A percentile compares a stretch with the other conserved stretches of the same genome.
phyloP scores from a whole-genome alignment of 768 basidiomycete species.

The Calvatia gigantea region DNA sequence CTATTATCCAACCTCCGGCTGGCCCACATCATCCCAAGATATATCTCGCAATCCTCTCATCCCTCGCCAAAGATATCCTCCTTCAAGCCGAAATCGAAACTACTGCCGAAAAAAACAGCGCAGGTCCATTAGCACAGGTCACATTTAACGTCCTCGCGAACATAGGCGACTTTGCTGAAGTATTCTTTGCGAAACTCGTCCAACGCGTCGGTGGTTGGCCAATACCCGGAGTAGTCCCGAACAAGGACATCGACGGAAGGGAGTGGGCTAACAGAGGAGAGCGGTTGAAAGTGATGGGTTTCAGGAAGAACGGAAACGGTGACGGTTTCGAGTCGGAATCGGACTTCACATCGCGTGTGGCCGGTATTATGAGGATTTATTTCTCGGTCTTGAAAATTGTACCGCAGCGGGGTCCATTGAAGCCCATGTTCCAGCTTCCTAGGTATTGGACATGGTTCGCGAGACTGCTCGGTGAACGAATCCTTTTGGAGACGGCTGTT shows the following conservation, averaged over 20 bases:
- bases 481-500: constrained; percentile 51
- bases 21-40: constrained; percentile 34
- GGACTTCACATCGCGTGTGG: constrained; percentile 65
- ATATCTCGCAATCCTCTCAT: constrained; percentile 77
- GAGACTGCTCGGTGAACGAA: constrained; percentile 50
- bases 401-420: constrained; percentile 38
- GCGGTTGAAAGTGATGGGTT: constrained; percentile 53
- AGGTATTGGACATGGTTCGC: constrained; percentile 74
- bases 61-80: constrained; percentile 85
- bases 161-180: constrained; percentile 57
- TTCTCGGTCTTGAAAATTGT: constrained; percentile 60
- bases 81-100: constrained; percentile 94
- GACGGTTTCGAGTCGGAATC: constrained; percentile 49
- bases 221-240: constrained; percentile 61
- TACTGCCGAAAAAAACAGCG: constrained; percentile 80
- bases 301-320: constrained; percentile 35
- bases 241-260: constrained; percentile 44
- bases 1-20: constrained; percentile 29
- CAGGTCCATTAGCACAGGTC: constrained; percentile 78
- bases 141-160: constrained; percentile 64
- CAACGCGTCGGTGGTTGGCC: constrained; percentile 90
- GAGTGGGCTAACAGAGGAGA: constrained; percentile 39
- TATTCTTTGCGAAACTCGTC: constrained; percentile 82
- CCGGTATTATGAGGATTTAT: constrained; percentile 85
- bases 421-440: constrained; percentile 55